These are phyloP conservation scores for Cadophora luteo-olivacea DNA, from an alignment of 2,329 filamentous ascomycete genomes.

Conservation along the genomic window DNA sequence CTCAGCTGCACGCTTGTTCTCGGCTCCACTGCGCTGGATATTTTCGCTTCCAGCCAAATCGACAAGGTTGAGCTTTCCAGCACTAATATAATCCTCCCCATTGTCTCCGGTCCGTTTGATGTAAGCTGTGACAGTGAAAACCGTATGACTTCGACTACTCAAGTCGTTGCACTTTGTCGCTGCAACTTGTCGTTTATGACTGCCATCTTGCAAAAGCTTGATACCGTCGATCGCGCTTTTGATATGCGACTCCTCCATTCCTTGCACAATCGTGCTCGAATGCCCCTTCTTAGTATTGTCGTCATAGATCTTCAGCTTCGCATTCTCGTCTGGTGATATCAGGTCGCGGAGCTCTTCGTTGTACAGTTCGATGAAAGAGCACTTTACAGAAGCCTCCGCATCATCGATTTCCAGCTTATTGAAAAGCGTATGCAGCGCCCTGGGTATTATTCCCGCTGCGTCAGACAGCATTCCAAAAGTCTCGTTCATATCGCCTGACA, in stretches of 20 bases:
- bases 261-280: slow-evolving; percentile 86
- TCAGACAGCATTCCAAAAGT: slow-evolving; percentile 86
- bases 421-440: slow-evolving; percentile 87
- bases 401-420: slow-evolving; percentile 80
- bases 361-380: slow-evolving; percentile 98
- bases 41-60: slow-evolving; percentile 98
- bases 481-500: slow-evolving; percentile 97
- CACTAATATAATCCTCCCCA: slow-evolving; percentile 88
- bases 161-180: slow-evolving; percentile 99
- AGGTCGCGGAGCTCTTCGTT: slow-evolving; percentile 96
- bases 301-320: slow-evolving; percentile 95
- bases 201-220: slow-evolving; percentile 85
- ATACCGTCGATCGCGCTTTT: slow-evolving; percentile 85
- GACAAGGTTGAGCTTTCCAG: slow-evolving; percentile 94
- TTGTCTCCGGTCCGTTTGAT: slow-evolving; percentile 82
- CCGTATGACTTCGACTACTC: slow-evolving; percentile 94
- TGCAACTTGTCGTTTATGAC: slow-evolving; percentile 94
- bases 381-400: slow-evolving; percentile 88
- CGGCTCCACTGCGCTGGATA: slow-evolving; percentile 93
- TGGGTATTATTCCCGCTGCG: slow-evolving; percentile 92
- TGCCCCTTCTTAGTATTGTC: slow-evolving; percentile 88
- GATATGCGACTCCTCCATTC: slow-evolving; percentile 97
- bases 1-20: slow-evolving; percentile 96
- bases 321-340: slow-evolving; percentile 78
- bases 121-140: slow-evolving; percentile 94